phyloP scores from a whole-genome alignment of 805 yeast genomes.

The Hemisphaericaspora nanyangensis region DNA sequence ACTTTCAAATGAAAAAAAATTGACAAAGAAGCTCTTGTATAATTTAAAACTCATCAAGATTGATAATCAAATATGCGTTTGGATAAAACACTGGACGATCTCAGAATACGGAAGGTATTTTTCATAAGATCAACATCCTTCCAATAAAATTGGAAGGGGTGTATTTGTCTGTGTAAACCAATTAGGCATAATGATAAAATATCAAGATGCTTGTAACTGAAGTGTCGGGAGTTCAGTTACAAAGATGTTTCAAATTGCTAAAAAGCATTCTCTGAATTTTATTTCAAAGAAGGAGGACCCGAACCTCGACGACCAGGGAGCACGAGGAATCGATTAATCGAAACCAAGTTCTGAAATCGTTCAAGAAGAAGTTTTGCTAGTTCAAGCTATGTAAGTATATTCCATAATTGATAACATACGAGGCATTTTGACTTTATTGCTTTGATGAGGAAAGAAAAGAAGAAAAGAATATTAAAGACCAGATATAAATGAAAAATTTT shows the following conservation, averaged over 20 bases:
- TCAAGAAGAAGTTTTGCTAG: conserved; percentile 3
- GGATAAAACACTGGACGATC: not conserved
- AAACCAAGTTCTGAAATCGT: conserved; percentile 9
- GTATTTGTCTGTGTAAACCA: too few relatives aligned
- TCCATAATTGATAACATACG: conserved; percentile 42
- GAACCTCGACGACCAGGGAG: conserved; percentile 49
- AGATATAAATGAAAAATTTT: conserved; percentile 7
- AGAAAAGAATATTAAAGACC: conserved; percentile 5
- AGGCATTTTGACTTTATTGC: conserved; percentile 47
- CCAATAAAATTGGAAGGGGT: too few relatives aligned
- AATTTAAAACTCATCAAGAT: conserved; percentile 3
- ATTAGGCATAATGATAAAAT: not conserved
- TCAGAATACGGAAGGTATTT: too few relatives aligned
- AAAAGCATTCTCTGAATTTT: conserved; percentile 8
- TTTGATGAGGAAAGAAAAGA: conserved; percentile 6
- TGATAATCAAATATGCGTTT: too few relatives aligned
- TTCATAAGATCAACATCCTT: too few relatives aligned
- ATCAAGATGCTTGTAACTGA: conserved; percentile 46
- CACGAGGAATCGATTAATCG: conserved; percentile 6
- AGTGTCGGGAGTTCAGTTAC: conserved; percentile 88
- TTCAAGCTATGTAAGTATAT: not conserved
- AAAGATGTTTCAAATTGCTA: conserved; percentile 22
- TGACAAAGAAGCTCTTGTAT: not conserved
- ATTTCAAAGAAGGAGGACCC: conserved; percentile 54
- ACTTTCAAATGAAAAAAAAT: not conserved